Base-by-base conservation (phyloP, 2,329 filamentous ascomycete species). In the Aurifilum marmelostoma region DNA sequence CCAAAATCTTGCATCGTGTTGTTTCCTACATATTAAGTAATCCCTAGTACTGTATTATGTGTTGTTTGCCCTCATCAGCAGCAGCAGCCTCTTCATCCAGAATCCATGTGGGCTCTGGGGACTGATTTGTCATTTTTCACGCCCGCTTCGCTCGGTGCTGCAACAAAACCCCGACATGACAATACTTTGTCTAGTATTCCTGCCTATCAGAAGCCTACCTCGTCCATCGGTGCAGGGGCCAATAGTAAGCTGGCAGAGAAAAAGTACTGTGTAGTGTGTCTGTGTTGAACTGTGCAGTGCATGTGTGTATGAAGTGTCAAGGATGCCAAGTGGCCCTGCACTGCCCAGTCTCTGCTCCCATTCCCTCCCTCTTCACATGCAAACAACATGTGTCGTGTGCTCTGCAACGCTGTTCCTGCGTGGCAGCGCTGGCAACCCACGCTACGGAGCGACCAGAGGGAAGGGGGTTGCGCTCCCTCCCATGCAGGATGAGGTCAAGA, bases 401-500 rank as follows among this genome's bases (percentile, higher is more conserved):
- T 29, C 24, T 34, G 43, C 43, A 47, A n/a, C 18, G 27, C 41
- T 63, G 60, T 63, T 63, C 60, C 60, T 63, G 60, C 60, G 62
- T 54, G 62, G 41, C 62, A 21, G 62, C 62, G 62, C n/a, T 63
- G 62, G 62, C 62, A n/a, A n/a, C n/a, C n/a, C n/a, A 63, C 27
- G 59, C 59, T 43, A 34, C 59, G 37, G 37, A 43, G 37, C 16
- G 59, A 47, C 14, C 6, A 11, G 43, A 47, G 43, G 43, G 43
- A 21, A 47, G n/a, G n/a, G 43, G 43, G n/a, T n/a, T 47, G 37
- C 34, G 37, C 59, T 24, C 32, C n/a, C 39, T 34, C 41, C 62
- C 62, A 50, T 32, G 62, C 62, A 63, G 32, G 43, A 63, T 63
- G 62, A 63, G 62, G 37, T 63, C 62, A 52, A 63, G 54, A n/a